These are phyloP conservation scores for Jatropha podagrica DNA, from an alignment of 441 rosid genomes.

Conservation along the genomic window DNA sequence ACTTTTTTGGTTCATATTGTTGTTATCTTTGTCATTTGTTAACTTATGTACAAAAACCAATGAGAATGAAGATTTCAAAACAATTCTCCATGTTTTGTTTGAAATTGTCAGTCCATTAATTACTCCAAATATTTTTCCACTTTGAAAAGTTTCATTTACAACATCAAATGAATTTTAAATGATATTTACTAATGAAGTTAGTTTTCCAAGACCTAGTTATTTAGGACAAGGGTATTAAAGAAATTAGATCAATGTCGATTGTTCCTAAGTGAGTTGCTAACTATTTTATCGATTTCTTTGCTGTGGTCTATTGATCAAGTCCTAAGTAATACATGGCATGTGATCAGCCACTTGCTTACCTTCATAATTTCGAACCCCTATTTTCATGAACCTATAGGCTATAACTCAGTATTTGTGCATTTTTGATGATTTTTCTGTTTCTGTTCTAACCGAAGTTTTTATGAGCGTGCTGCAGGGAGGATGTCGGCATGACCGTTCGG, in stretches of 20 bases:
- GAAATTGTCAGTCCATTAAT: not conserved
- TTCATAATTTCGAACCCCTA: conserved; percentile 6
- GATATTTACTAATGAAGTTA: not conserved
- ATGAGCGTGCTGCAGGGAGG: conserved; percentile 59
- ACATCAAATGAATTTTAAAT: not conserved
- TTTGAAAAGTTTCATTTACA: not conserved
- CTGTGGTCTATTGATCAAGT: not conserved
- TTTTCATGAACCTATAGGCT: not conserved
- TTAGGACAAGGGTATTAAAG: not conserved
- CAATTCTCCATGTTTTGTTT: not conserved
- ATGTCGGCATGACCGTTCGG: conserved; percentile 80
- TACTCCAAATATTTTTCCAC: not conserved
- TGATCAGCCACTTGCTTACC: not conserved
- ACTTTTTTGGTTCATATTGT: not conserved
- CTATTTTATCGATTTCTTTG: not conserved
- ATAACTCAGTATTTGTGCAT: conserved; percentile 7
- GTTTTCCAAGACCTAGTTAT: not conserved
- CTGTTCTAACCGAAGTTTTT: conserved; percentile 19
- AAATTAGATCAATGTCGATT: not conserved
- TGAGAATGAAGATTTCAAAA: not conserved
- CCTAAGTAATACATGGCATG: not conserved
- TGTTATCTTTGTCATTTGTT: not conserved
- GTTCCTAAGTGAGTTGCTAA: not conserved
- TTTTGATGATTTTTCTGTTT: not conserved
- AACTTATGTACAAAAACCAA: not conserved